phyloP scores from a whole-genome alignment of 148 eudicot species.

The Simmondsia chinensis region DNA sequence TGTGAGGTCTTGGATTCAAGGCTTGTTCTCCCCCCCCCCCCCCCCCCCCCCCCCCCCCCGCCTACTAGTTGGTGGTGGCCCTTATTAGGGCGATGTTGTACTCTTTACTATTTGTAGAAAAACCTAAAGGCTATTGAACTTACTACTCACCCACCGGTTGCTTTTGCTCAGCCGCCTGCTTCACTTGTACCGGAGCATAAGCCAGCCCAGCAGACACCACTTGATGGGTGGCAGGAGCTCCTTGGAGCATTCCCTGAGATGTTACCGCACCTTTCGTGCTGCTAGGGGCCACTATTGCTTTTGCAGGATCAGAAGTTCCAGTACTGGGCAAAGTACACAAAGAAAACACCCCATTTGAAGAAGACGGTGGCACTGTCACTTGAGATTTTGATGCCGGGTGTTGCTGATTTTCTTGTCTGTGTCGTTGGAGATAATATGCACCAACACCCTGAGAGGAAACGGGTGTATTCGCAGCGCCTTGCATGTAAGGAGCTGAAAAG shows the following conservation, averaged over 20 bases:
- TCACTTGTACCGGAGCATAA: conserved; percentile 52
- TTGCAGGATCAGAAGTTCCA: conserved; percentile 56
- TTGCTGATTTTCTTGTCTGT: conserved; percentile 41
- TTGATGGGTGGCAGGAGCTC: conserved; percentile 40
- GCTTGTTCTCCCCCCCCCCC: too few species aligned
- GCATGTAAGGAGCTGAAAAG: conserved; percentile 48
- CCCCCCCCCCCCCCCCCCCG: too few species aligned
- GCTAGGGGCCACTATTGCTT: conserved; percentile 53
- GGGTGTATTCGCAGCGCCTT: conserved; percentile 30
- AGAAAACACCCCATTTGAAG: conserved; percentile 66
- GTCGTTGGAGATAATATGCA: conserved; percentile 54
- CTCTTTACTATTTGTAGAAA: too few species aligned
- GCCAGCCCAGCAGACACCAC: conserved; percentile 44
- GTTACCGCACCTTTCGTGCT: conserved; percentile 46
- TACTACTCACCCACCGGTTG: conserved; percentile 90
- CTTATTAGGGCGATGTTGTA: too few species aligned
- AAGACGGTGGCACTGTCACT: conserved; percentile 21
- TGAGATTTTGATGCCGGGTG: conserved; percentile 21
- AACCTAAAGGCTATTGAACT: not conserved
- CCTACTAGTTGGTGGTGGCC: too few species aligned
- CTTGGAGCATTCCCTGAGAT: conserved; percentile 38
- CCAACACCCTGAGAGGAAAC: conserved; percentile 21
- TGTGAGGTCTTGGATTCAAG: too few species aligned
- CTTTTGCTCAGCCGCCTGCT: conserved; percentile 81
- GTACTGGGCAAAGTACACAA: too few species aligned